A percentile compares a stretch with the other conserved stretches of the same genome.
Conservation (phyloP, 2,329 filamentous ascomycete species). For the Aspergillus japonicus region DNA sequence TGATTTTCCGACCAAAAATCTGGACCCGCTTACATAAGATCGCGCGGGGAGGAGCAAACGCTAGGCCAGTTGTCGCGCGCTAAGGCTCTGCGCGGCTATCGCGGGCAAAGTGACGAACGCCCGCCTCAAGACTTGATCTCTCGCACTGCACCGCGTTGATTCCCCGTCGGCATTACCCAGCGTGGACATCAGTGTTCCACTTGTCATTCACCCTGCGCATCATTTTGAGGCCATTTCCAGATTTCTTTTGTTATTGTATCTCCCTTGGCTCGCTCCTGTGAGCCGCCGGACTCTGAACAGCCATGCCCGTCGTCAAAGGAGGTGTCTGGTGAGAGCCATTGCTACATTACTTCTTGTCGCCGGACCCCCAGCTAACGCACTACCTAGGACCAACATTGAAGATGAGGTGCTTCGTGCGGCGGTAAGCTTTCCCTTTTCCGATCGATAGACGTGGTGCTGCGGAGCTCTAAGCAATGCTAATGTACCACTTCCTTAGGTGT, state of each 20-base stretch:
- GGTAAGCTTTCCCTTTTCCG: slow-evolving; percentile 37
- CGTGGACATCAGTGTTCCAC: slow-evolving; percentile 6
- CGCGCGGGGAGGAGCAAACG: slow-evolving; percentile 23
- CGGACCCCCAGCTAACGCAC: slow-evolving; percentile 19
- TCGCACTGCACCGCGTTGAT: slow-evolving; percentile 24
- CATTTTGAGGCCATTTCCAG: not conserved
- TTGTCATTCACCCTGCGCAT: not conserved
- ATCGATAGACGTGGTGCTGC: not conserved
- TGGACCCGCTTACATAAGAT: slow-evolving; percentile 33
- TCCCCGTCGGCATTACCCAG: slow-evolving; percentile 16
- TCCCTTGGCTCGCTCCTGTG: slow-evolving; percentile 2
- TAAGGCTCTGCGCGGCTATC: slow-evolving; percentile 28
- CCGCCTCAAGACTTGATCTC: slow-evolving; percentile 13
- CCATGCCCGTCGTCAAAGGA: slow-evolving; percentile 66
- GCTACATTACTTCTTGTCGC: not conserved
- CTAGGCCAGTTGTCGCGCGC: slow-evolving; percentile 28
- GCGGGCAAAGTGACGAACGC: slow-evolving; percentile 15
- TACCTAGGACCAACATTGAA: slow-evolving; percentile 62
- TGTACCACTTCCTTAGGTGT: slow-evolving; percentile 49
- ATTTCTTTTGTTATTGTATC: not conserved
- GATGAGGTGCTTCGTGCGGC: slow-evolving; percentile 97
- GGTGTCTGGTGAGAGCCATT: slow-evolving; percentile 55
- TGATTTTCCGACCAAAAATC: slow-evolving; percentile 28
- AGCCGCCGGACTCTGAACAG: slow-evolving; percentile 17
- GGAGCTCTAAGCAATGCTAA: slow-evolving; percentile 9